Base-by-base conservation (phyloP, 768 basidiomycete species). In the Baorangia bicolor region DNA sequence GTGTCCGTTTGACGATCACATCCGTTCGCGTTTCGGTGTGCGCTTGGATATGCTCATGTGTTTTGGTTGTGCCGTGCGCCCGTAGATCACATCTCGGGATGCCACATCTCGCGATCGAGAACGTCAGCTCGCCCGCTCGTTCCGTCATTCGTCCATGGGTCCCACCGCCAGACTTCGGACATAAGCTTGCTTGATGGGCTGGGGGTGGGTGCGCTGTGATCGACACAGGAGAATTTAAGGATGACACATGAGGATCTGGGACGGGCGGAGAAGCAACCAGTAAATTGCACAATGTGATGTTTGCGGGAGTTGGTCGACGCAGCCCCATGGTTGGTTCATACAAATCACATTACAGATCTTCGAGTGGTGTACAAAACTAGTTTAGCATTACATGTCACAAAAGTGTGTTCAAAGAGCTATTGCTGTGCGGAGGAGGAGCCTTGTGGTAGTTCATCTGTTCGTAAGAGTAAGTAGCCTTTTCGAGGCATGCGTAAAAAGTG, bases 241-340 rank as follows among this genome's bases (percentile, higher is more conserved):
- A 85, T 90, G 10, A 77, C 75, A 53, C 90, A 89, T 58, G 86
- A 87, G 64, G 87, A 90, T 69, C 86, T 86, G 2, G 80, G 70
- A 21, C 83, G 87, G 71, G 68, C 73, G 38, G 81, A 80, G 45
- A 86, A 86, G 69, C n/a, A n/a, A n/a, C n/a, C n/a, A n/a, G n/a
- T n/a, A n/a, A n/a, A n/a, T n/a, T n/a, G n/a, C n/a, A n/a, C n/a
- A n/a, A n/a, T n/a, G n/a, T n/a, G n/a, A n/a, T n/a, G n/a, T n/a
- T n/a, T n/a, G n/a, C n/a, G n/a, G n/a, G n/a, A n/a, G n/a, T n/a
- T n/a, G n/a, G n/a, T n/a, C n/a, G n/a, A n/a, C n/a, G n/a, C n/a
- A n/a, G n/a, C n/a, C n/a, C n/a, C n/a, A n/a, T n/a, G n/a, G n/a
- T n/a, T n/a, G n/a, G n/a, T n/a, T n/a, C n/a, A n/a, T n/a, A n/a